Evolutionary conservation across 2,329 filamentous ascomycete species (phyloP), one percentile per base, ranked within the genome.

Genomic region (Cladosporium sp.): DNA sequence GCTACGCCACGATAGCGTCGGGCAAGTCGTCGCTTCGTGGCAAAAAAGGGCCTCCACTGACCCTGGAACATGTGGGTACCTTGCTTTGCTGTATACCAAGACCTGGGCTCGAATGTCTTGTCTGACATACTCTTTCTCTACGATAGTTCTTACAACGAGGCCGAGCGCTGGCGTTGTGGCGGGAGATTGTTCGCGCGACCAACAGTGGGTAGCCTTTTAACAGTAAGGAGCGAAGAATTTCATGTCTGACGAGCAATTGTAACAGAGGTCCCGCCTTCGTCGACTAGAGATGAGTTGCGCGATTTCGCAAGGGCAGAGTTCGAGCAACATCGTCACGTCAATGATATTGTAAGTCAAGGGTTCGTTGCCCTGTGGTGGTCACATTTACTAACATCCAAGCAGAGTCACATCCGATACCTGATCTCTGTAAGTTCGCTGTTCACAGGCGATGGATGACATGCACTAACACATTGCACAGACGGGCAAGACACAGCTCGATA

Each of bases 401-500:
- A 74, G 68, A 64, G 64, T 22, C 73, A 76, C 50, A 76, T 78
- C 50, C 65, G 74, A 39, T 77, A 76, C 52, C 58, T 76, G 40
- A 69, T 75, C 17, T 75, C 73, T 7, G 70, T 73, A 63, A 52
- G 66, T 43, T 22, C 4, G 24, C 12, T 19, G 13, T 41, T 20
- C 7, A 8, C 8, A 4, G n/a, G 11, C 8, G 15, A 17, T n/a
- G 17, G 39, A 37, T 13, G 30, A 9, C 37, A 15, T n/a, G 8
- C 4, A 17, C 18, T 47, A 12, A 40, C 24, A 34, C 22, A 12
- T 17, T 41, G n/a, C n/a, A 32, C 39, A 73, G 67, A 72, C 67
- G 15, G 75, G 75, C 12, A 77, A 75, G 62, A 76, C 74, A 11
- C 71, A 78, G 54, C 72, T 77, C 30, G 74, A 77, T 54, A 66